Conservation (phyloP, 805 yeast genomes). For the Kurtzmaniella cleridarum region DNA sequence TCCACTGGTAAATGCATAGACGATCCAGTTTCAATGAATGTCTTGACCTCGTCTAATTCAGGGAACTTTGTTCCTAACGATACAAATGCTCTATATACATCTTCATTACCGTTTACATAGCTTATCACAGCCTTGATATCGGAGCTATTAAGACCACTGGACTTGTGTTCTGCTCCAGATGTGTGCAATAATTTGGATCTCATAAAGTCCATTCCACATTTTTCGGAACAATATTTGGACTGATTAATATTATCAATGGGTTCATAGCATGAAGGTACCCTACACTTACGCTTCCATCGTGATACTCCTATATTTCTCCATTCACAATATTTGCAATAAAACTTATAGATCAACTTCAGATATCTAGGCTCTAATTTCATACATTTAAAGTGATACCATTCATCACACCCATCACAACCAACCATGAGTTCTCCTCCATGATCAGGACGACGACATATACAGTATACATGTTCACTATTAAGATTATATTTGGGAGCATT, state of each 20-base stretch:
- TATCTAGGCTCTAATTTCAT: constrained; percentile 50
- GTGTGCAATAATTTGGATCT: constrained; percentile 15
- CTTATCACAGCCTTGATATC: not conserved
- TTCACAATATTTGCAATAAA: constrained; percentile 70
- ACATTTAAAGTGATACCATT: constrained; percentile 88
- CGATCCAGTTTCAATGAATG: constrained; percentile 11
- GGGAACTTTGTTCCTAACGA: constrained; percentile 39
- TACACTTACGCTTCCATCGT: constrained; percentile 73
- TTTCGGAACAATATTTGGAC: constrained; percentile 71
- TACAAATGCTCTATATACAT: constrained; percentile 15
- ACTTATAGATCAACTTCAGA: constrained; percentile 54
- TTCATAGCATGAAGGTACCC: constrained; percentile 49
- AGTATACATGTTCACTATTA: constrained; percentile 61
- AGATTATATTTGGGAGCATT: constrained; percentile 37
- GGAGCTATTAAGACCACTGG: not conserved
- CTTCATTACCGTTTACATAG: constrained; percentile 7
- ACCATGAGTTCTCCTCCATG: constrained; percentile 77
- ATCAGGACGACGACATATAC: constrained; percentile 76
- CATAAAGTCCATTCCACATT: constrained; percentile 57
- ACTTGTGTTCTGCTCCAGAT: not conserved
- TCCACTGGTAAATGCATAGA: constrained; percentile 10
- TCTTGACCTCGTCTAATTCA: constrained; percentile 26
- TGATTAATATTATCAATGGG: constrained; percentile 40
- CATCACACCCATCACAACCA: constrained; percentile 93
- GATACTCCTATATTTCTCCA: constrained; percentile 48